These are phyloP conservation scores for Fusarium veterinarium DNA, from an alignment of 2,329 filamentous ascomycete genomes.

Conservation along the genomic window DNA sequence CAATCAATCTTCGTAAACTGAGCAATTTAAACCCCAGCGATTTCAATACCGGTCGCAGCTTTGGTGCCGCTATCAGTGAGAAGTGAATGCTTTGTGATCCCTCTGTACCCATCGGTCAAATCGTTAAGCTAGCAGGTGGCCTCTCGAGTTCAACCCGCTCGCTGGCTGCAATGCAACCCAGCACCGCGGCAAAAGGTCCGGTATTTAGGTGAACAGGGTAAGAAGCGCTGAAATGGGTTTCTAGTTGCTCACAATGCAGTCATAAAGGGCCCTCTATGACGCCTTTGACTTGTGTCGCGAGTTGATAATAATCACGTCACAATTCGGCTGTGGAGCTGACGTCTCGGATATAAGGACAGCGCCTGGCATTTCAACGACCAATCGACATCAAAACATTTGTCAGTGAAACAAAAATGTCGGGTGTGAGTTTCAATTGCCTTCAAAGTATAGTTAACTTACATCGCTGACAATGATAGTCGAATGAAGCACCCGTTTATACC, in stretches of 20 bases:
- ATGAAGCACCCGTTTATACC: background rate
- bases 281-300: background rate
- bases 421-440: background rate
- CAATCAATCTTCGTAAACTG: no score
- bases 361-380: background rate
- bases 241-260: background rate
- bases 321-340: background rate
- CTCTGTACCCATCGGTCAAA: background rate
- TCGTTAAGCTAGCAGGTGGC: background rate
- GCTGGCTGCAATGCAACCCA: background rate
- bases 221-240: no score
- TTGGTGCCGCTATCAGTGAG: no score
- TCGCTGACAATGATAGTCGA: background rate
- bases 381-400: background rate
- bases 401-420: background rate
- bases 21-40: no score
- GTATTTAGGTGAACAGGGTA: background rate
- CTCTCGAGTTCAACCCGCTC: background rate
- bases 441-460: background rate
- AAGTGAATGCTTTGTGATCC: no score
- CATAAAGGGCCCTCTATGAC: background rate
- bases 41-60: no score
- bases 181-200: no score
- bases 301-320: constrained; percentile 8
- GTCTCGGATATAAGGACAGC: background rate